phyloP scores from a whole-genome alignment of 108 stramenopile species.

The Nitzschia palea region DNA sequence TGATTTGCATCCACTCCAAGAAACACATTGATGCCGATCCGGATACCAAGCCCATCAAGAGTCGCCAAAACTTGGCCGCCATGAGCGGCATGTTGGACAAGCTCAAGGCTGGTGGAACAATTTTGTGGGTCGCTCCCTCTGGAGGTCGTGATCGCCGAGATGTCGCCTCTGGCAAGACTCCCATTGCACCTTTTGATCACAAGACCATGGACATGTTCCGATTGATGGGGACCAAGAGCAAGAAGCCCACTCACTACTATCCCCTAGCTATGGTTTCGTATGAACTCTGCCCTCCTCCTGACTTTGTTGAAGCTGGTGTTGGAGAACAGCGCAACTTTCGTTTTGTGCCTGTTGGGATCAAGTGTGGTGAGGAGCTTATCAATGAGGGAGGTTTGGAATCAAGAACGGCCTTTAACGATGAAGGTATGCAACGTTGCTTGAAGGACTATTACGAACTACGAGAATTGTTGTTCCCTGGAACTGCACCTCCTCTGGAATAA shows the following conservation, averaged over 20 bases:
- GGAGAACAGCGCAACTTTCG: slow-evolving; percentile 87
- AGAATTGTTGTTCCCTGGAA: slow-evolving; percentile 40
- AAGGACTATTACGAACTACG: slow-evolving; percentile 60
- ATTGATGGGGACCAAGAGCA: slow-evolving; percentile 90
- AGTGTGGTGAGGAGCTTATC: slow-evolving; percentile 62
- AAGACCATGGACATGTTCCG: slow-evolving; percentile 97
- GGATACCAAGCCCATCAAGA: slow-evolving; percentile 84
- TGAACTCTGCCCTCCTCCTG: slow-evolving; percentile 94
- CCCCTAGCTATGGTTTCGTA: slow-evolving; percentile 95
- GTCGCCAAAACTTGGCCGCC: slow-evolving; percentile 84
- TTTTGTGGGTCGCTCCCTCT: slow-evolving; percentile 96
- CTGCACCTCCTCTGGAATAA: slow-evolving; percentile 21
- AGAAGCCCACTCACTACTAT: slow-evolving; percentile 89
- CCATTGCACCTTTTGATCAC: slow-evolving; percentile 89
- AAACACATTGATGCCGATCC: slow-evolving; percentile 96
- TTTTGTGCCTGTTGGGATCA: slow-evolving; percentile 81
- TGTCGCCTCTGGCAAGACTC: slow-evolving; percentile 72
- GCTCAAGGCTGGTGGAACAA: slow-evolving; percentile 79
- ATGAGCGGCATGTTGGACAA: slow-evolving; percentile 84
- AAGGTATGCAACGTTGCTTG: slow-evolving; percentile 46
- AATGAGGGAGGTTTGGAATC: slow-evolving; percentile 74
- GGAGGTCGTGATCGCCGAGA: slow-evolving; percentile 94
- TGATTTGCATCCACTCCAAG: slow-evolving; percentile 95
- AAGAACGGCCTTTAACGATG: slow-evolving; percentile 66
- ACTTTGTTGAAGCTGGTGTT: slow-evolving; percentile 76